Evolutionary conservation across 2,329 filamentous ascomycete species (phyloP).

Genomic region (Trichoderma koningii): DNA sequence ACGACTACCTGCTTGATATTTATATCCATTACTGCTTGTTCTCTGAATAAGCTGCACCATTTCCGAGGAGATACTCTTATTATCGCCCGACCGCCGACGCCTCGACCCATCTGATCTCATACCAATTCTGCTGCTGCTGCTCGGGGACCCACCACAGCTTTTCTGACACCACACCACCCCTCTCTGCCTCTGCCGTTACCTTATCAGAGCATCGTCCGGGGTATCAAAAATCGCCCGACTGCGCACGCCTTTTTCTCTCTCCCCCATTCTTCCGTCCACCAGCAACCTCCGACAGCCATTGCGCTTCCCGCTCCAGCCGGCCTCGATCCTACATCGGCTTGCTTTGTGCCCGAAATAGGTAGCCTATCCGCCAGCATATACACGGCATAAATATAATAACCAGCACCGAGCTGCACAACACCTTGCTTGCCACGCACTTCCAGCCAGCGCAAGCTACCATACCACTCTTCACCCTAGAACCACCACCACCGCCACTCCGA

Average conservation of each 20-base stretch:
- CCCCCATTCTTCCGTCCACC: too few relatives aligned
- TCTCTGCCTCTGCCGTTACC: not conserved
- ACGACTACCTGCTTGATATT: too few relatives aligned
- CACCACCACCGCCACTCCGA: not conserved
- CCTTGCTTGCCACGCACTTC: not conserved
- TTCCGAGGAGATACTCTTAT: not conserved
- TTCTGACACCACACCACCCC: slow-evolving; percentile 17
- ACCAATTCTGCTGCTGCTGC: not conserved
- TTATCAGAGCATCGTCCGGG: slow-evolving; percentile 9
- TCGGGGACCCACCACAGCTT: slow-evolving; percentile 15
- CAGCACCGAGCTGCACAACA: not conserved
- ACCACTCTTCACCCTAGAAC: not conserved
- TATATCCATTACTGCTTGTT: not conserved
- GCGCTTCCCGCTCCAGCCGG: slow-evolving; percentile 19
- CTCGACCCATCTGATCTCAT: not conserved
- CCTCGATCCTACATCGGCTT: not conserved
- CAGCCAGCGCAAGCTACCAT: slow-evolving; percentile 11
- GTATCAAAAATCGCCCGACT: slow-evolving; percentile 17
- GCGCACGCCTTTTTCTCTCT: not conserved
- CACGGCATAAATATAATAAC: not conserved
- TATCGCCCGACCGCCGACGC: not conserved
- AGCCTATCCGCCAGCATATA: not conserved
- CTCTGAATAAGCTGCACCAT: not conserved
- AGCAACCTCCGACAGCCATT: slow-evolving; percentile 3
- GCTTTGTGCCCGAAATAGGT: not conserved